Base-by-base conservation (phyloP, 495 filamentous ascomycete genomes). In the Cryomyces antarcticus region DNA sequence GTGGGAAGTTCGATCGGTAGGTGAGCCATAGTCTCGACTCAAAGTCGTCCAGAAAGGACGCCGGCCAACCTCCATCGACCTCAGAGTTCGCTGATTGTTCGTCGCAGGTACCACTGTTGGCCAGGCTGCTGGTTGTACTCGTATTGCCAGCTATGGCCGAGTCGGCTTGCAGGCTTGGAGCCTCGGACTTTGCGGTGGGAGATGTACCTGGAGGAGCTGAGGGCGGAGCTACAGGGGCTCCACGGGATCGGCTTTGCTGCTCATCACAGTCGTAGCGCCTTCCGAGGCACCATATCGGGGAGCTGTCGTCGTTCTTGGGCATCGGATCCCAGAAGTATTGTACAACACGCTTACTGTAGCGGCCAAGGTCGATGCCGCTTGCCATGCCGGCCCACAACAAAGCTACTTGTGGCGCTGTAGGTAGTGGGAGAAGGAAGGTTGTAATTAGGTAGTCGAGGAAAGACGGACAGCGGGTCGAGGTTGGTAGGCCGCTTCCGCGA, bases 251-350 rank as follows among this genome's bases (percentile, higher is more conserved):
- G 17, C 17, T 24, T 38, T 51, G 45, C 48, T 38, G 46, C 43
- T 44, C 48, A 41, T 42, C 37, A 27, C 70, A 60, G 36, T 64
- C 68, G 57, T 95, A 96, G 48, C 77, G 65, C 51, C 67, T 69
- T 13, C 92, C 92, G 38, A 99, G 65, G 49, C 82, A 88, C 92
- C 89, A 99, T 50, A 93, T 82, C 3, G 78, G 69, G 30, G 69
- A 65, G 41, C 75, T 67, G 42, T 80, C 67, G 52, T 93, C 82
- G 57, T 95, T 94, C 50, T 70, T 72, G 28, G 89, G 88, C 50
- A 88, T 78, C 0, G 88, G 85, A 49, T 96, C 92, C 84, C 88
- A 99, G 49, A 96, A 82, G 62, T 81, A 86, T 53, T 87, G 81
- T 30, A 95, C 75, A 45, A 97, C 73, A 45, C 82, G 77, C 59